Percentiles rank a stretch among this genome's conserved stretches.
Conservation (phyloP, 2,329 filamentous ascomycete species). For the Nannizziopsis barbatae region DNA sequence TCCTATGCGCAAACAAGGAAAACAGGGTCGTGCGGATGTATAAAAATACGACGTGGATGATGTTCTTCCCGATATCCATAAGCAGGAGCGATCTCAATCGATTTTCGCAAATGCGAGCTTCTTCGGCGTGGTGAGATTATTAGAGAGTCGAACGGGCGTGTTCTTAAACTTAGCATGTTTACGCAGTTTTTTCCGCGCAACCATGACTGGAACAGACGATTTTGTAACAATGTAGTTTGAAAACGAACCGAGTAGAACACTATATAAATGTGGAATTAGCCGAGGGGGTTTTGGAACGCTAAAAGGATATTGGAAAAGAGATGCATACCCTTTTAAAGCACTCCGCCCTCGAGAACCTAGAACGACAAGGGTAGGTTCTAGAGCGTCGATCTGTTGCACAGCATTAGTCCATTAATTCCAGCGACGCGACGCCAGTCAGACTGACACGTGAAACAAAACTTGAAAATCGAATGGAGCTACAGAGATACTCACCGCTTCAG, state of each 20-base stretch:
- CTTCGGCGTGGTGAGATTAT: conserved; percentile 65
- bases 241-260: conserved; percentile 89
- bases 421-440: background rate
- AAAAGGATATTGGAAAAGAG: background rate
- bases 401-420: conserved; percentile 11
- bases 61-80: background rate
- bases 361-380: conserved; percentile 85
- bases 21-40: too few relatives aligned
- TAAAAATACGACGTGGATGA: background rate
- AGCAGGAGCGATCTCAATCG: conserved; percentile 40
- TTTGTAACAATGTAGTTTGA: conserved; percentile 97
- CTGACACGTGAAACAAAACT: background rate
- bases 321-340: conserved; percentile 74
- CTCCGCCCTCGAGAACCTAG: conserved; percentile 84
- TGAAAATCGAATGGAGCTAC: background rate
- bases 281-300: background rate
- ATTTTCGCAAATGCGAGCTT: conserved; percentile 62
- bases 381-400: conserved; percentile 61
- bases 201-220: conserved; percentile 95
- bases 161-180: conserved; percentile 77
- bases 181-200: conserved; percentile 76
- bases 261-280: conserved; percentile 27
- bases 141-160: conserved; percentile 60
- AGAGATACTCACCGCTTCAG: conserved; percentile 57
- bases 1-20: too few relatives aligned